A percentile compares a stretch with the other conserved stretches of the same genome.
Evolutionary conservation across 805 yeast species (phyloP).

Genomic region (Gaillardinia entomophila): DNA sequence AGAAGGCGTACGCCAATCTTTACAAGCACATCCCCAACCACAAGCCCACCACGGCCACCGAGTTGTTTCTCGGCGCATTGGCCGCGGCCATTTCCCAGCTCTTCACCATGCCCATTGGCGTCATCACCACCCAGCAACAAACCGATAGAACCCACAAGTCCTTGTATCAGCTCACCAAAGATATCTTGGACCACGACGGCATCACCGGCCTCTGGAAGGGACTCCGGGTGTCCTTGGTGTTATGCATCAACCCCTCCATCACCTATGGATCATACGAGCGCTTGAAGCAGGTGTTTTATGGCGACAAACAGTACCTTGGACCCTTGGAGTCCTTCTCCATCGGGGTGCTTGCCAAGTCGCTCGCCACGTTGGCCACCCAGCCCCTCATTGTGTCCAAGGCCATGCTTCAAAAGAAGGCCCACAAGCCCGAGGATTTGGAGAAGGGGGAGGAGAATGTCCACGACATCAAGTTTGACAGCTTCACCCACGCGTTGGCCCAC

Average conservation of each 20-base stretch:
- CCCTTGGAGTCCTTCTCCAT: slow-evolving; percentile 63
- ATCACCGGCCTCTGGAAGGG: slow-evolving; percentile 77
- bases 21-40: slow-evolving; percentile 30
- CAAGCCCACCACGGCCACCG: slow-evolving; percentile 53
- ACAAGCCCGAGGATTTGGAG: slow-evolving; percentile 18
- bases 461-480: slow-evolving; percentile 45
- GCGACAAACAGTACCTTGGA: slow-evolving; percentile 37
- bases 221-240: slow-evolving; percentile 68
- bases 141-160: slow-evolving; percentile 39
- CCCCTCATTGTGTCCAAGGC: slow-evolving; percentile 84
- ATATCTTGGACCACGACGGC: slow-evolving; percentile 60
- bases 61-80: slow-evolving; percentile 66
- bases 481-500: slow-evolving; percentile 58
- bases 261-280: slow-evolving; percentile 79
- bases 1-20: slow-evolving; percentile 45
- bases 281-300: slow-evolving; percentile 47
- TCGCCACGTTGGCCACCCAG: slow-evolving; percentile 77
- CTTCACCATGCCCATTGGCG: slow-evolving; percentile 77
- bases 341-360: slow-evolving; percentile 75
- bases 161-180: slow-evolving; percentile 30
- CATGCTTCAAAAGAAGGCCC: slow-evolving; percentile 55
- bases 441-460: slow-evolving; percentile 26
- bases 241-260: slow-evolving; percentile 79
- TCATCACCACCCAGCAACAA: slow-evolving; percentile 59
- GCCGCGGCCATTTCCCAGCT: slow-evolving; percentile 81